These are phyloP conservation scores for Endotrypanum monterogeii DNA, from an alignment of 208 protist genomes.

Conservation along the genomic window DNA sequence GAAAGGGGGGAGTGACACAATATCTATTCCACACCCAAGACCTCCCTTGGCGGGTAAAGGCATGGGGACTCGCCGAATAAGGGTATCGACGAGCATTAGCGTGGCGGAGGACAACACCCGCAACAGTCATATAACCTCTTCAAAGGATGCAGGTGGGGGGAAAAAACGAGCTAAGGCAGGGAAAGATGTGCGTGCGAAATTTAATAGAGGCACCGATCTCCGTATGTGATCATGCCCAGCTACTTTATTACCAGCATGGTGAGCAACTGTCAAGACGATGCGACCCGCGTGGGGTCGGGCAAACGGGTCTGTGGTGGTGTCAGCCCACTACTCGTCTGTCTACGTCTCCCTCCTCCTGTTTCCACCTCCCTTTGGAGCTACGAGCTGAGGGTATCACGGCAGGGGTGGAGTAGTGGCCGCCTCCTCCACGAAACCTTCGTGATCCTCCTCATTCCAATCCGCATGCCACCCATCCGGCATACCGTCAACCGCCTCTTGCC, in stretches of 20 bases:
- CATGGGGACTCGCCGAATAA: too few relatives aligned
- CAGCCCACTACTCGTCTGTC: too few relatives aligned
- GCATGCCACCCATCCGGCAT: constrained; percentile 25
- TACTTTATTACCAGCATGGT: too few relatives aligned
- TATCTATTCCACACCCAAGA: too few relatives aligned
- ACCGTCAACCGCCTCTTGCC: constrained; percentile 1
- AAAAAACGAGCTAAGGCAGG: neutral
- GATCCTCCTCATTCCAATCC: constrained; percentile 38
- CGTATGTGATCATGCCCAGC: too few relatives aligned
- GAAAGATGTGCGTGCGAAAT: neutral
- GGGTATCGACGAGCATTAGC: neutral
- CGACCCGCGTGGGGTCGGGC: too few relatives aligned
- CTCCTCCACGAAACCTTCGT: neutral
- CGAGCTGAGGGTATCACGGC: neutral
- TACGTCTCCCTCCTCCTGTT: too few relatives aligned
- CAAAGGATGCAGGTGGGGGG: constrained; percentile 8
- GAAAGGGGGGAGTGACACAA: neutral
- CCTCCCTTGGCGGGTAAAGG: too few relatives aligned
- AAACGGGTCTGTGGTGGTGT: too few relatives aligned
- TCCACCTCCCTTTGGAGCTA: neutral
- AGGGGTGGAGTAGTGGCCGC: neutral
- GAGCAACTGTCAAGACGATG: too few relatives aligned
- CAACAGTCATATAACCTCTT: neutral
- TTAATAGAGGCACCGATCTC: too few relatives aligned
- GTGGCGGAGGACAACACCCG: constrained; percentile 2